A percentile compares a stretch with the other conserved stretches of the same genome.
phyloP scores from a whole-genome alignment of 768 basidiomycete genomes.

The Leccinum aurantiacum region DNA sequence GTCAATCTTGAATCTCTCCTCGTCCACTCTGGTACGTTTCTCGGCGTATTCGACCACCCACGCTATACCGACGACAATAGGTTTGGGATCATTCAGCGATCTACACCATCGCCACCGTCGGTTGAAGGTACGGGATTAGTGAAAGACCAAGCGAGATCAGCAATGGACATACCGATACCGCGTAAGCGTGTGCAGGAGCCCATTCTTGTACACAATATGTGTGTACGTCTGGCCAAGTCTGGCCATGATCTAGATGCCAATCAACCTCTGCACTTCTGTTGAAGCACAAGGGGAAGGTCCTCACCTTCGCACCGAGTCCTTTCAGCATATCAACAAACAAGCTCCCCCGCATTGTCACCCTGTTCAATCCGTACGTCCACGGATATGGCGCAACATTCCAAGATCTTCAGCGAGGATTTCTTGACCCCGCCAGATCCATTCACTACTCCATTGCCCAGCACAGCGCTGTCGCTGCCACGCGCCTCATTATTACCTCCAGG shows the following conservation, averaged over 20 bases:
- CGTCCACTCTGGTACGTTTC: slow-evolving; percentile 60
- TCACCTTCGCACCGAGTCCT: slow-evolving; percentile 76
- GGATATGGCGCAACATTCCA: slow-evolving; percentile 76
- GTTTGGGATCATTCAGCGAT: slow-evolving; percentile 64
- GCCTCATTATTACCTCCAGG: slow-evolving; percentile 19
- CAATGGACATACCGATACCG: slow-evolving; percentile 57
- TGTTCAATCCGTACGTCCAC: slow-evolving; percentile 78
- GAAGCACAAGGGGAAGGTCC: slow-evolving; percentile 17
- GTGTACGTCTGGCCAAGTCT: slow-evolving; percentile 74
- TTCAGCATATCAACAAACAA: slow-evolving; percentile 84
- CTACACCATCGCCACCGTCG: slow-evolving; percentile 32
- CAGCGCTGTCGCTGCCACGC: slow-evolving; percentile 21
- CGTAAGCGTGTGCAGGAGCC: slow-evolving; percentile 67
- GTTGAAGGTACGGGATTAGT: not conserved
- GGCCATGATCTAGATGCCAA: slow-evolving; percentile 49
- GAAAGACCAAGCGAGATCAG: not conserved
- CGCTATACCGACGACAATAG: slow-evolving; percentile 76
- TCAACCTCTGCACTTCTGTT: not conserved
- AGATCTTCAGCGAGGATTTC: slow-evolving; percentile 45
- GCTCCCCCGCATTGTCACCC: slow-evolving; percentile 78
- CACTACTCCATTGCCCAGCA: slow-evolving; percentile 19
- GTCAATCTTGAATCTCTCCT: slow-evolving; percentile 63
- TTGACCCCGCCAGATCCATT: slow-evolving; percentile 27
- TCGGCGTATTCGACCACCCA: slow-evolving; percentile 91
- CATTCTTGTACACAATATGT: slow-evolving; percentile 86